These are phyloP conservation scores for Solanum etuberosum DNA, from an alignment of 257 asterid genomes.

Conservation along the genomic window DNA sequence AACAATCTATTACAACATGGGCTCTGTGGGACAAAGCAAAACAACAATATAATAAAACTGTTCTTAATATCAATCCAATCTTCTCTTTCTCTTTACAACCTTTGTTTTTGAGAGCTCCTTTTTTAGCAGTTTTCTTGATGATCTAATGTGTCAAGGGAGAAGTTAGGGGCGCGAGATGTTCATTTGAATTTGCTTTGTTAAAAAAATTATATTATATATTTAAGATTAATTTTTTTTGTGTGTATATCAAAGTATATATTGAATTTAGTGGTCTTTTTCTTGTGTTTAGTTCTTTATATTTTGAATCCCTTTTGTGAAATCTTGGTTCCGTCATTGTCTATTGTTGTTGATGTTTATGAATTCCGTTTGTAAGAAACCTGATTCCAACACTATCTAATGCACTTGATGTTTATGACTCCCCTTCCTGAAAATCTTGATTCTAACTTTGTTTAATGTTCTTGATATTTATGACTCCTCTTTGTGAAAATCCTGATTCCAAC, in stretches of 20 bases:
- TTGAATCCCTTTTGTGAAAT: neutral
- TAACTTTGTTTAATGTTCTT: neutral
- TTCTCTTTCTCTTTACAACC: neutral
- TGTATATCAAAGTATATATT: neutral
- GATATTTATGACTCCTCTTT: neutral
- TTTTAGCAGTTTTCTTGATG: neutral
- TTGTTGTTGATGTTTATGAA: neutral
- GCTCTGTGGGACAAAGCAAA: neutral
- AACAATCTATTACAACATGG: neutral
- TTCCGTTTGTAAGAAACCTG: no score
- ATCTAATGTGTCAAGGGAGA: neutral
- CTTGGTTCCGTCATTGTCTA: neutral
- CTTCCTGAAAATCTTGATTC: neutral
- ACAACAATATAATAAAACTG: neutral
- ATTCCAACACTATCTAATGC: neutral
- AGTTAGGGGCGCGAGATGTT: neutral
- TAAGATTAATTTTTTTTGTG: neutral
- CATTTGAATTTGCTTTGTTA: neutral
- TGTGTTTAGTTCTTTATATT: neutral
- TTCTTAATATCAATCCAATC: neutral
- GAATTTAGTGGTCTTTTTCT: neutral
- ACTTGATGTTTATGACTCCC: neutral
- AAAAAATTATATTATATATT: neutral
- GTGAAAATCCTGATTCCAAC: neutral
- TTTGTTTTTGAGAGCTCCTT: neutral